Evolutionary conservation across 1,139 yeast species (phyloP), one percentile per base, ranked within the genome.

Genomic region (Saccharomyces uvarum): DNA sequence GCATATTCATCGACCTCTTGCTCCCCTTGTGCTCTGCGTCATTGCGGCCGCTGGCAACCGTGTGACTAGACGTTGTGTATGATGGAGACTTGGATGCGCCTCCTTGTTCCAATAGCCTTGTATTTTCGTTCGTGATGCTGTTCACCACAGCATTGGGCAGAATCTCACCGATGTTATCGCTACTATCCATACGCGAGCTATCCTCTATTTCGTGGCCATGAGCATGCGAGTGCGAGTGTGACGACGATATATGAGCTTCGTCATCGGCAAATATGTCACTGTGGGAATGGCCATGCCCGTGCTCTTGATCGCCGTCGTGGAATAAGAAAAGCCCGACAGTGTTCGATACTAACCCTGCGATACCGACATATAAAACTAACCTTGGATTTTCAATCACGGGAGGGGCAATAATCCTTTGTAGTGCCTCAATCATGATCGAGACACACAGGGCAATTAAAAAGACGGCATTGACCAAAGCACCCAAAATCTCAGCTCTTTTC

Each of bases 401-500:
- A 2, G 96, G 96, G 61, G 83, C 82, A 53, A 93, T 77, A 61
- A 93, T 81, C 65, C 99, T 78, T 72, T 91, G 97, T 58, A 93
- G 75, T 9, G 99, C 97, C 71, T 93, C 99, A 60, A 93, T 82
- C 64, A 89, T 81, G 66, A 93, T 93, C 46, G 97, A 85, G 70
- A 93, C 84, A 70, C 99, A 93, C 61, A 93, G 78, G 0, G 98
- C 99, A 59, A 93, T 76, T 60, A 93, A 73, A 64, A 93, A 93
- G n/a, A 93, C 97, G 1, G 97, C 97, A 67, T 93, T 93, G 62
- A 93, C 81, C 58, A 93, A 77, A 3, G 99, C 99, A 57, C 97
- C 97, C 63, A 89, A 78, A 60, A 90, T 91, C 73, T 88, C 98
- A 5, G 97, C 98, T 66, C 97, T 79, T 73, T 88, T 95, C 96